Percentiles rank a stretch among this genome's conserved stretches.
phyloP scores from a whole-genome alignment of 371 early-diverging fungal genomes.

The Zopfochytrium polystomum region DNA sequence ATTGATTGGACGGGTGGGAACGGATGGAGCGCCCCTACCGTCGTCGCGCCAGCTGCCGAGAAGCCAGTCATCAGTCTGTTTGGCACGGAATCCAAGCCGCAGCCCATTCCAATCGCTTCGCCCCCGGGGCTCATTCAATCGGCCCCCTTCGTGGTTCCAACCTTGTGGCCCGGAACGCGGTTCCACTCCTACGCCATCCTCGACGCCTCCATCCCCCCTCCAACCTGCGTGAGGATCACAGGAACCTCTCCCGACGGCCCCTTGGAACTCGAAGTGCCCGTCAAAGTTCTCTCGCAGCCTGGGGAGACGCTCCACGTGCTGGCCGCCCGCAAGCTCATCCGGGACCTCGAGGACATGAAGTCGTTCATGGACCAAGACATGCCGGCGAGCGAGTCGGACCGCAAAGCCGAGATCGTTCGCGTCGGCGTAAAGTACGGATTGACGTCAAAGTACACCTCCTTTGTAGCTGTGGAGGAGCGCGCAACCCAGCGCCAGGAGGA shows the following conservation, averaged over 20 bases:
- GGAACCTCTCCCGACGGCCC: conserved; percentile 46
- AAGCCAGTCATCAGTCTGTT: conserved; percentile 21
- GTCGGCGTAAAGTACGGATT: conserved; percentile 28
- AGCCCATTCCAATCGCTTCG: conserved; percentile 4
- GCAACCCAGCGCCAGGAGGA: not conserved
- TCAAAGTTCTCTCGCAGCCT: conserved; percentile 5
- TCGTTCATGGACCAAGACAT: conserved; percentile 31
- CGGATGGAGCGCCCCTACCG: not conserved
- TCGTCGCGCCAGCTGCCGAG: not conserved
- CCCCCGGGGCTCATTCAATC: conserved; percentile 21
- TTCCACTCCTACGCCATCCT: conserved; percentile 40
- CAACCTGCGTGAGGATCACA: conserved; percentile 28
- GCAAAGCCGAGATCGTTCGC: conserved; percentile 20
- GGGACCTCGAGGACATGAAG: conserved; percentile 44
- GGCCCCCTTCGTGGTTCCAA: conserved; percentile 41
- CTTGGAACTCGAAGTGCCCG: conserved; percentile 40
- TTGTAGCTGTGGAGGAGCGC: conserved; percentile 19
- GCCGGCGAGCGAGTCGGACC: conserved; percentile 1
- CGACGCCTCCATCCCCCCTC: conserved; percentile 16
- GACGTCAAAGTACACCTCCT: conserved; percentile 21
- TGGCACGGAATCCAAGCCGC: conserved; percentile 1
- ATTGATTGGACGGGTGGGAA: conserved; percentile 35
- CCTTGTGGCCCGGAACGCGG: conserved; percentile 41
- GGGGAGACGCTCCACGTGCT: conserved; percentile 41
- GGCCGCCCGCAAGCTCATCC: conserved; percentile 46